Conservation (phyloP, 495 filamentous ascomycete genomes). For the Hyaloscypha hepaticicola region DNA sequence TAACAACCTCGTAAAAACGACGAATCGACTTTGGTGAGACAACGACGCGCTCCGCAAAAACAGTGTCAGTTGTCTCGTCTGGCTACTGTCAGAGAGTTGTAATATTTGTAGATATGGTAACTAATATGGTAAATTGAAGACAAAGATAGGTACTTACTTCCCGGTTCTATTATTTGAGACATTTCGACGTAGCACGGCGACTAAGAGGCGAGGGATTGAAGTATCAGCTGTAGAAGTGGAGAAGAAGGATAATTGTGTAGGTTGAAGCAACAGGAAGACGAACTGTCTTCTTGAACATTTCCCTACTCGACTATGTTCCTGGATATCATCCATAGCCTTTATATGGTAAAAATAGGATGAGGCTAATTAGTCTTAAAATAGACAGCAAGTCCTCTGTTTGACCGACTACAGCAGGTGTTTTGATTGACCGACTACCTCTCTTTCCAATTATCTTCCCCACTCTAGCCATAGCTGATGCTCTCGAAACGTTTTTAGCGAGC, state of each 20-base stretch:
- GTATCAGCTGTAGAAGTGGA: background rate
- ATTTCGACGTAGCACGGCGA: background rate
- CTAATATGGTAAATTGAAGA: background rate
- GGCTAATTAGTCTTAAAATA: background rate
- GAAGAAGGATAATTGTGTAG: background rate
- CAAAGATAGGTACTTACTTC: conserved; percentile 3
- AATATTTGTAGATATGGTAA: background rate
- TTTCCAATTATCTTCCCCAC: background rate
- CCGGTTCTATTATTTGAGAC: background rate
- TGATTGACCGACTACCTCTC: background rate
- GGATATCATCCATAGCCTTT: background rate
- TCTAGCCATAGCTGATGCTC: background rate
- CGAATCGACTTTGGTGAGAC: background rate
- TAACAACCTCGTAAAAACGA: conserved; percentile 6
- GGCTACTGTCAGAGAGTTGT: conserved; percentile 4
- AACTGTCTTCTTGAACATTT: background rate
- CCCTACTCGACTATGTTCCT: background rate
- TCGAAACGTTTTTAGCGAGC: background rate
- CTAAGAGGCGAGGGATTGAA: background rate
- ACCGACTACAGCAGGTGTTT: too few relatives aligned
- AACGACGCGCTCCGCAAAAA: conserved; percentile 2
- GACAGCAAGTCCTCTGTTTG: background rate
- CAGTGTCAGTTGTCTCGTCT: background rate
- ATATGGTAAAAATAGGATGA: background rate
- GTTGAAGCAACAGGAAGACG: background rate